Base-by-base conservation (phyloP, 1,284 basidiomycete species). In the Marasmius oreades region DNA sequence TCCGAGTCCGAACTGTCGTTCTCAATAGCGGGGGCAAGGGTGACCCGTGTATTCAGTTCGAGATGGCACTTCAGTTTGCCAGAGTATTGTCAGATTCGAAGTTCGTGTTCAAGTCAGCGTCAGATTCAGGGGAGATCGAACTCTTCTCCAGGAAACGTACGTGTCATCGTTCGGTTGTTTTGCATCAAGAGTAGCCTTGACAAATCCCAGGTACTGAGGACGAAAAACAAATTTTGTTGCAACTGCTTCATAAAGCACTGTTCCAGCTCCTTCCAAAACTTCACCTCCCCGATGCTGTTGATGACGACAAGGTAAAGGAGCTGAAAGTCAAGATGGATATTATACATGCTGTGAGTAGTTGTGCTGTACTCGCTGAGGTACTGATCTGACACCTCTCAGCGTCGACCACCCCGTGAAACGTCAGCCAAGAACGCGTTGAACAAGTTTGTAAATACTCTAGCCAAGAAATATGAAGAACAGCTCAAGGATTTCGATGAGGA, bases 181-280 rank as follows among this genome's bases (percentile, higher is more conserved):
- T 31, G 10, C 5, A 4, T 31, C 10, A 31, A 5, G 28, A 31
- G 10, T 10, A 10, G 10, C 28, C 28, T 31, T 31, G 28, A 31
- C 28, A 31, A 5, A 10, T n/a, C 28, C 28, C 28, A 31, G 28
- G 28, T 31, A 31, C 4, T 31, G 28, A 31, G 5, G 28, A 4
- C 10, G 28, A 31, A 5, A 31, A 31, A 31, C 16, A 26, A 31
- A 10, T 16, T 31, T 37, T 31, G 11, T 52, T 62, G 92, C 90
- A 83, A 70, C 89, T 92, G 8, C 82, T 88, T 59, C 85, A 86
- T 66, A 93, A 92, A 70, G 78, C 85, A 1, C 72, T 94, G 14
- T 86, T 81, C 48, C 88, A 93, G 55, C 74, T 90, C 39, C 77
- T 96, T 1, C 73, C 76, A 58, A 94, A 92, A 68, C 75, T 95